Conservation (phyloP, 331 rosid genomes). For the Rhamnella rubrinervis region DNA sequence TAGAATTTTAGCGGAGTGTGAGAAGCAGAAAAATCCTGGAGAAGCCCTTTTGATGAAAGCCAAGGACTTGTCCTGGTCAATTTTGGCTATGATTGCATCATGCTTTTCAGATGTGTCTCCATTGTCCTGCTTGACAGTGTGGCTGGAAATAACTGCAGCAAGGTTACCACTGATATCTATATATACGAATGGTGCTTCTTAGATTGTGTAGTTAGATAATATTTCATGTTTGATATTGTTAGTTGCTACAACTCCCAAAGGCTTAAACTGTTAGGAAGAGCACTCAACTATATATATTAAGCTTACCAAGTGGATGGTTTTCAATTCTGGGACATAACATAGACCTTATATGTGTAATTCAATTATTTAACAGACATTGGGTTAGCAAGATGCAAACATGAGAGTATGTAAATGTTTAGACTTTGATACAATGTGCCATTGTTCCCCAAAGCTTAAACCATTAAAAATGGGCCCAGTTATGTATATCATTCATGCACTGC, state of each 20-base stretch:
- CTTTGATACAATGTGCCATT: too few species aligned
- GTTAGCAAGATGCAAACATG: too few species aligned
- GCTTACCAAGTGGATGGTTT: too few species aligned
- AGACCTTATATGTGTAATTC: too few species aligned
- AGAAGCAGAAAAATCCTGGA: slow-evolving; percentile 73
- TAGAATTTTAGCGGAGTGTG: slow-evolving; percentile 85
- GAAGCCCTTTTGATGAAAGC: slow-evolving; percentile 85
- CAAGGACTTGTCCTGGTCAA: slow-evolving; percentile 93
- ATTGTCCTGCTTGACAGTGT: slow-evolving; percentile 76
- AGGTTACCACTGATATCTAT: slow-evolving; percentile 49
- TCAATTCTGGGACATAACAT: too few species aligned
- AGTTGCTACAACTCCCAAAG: not conserved
- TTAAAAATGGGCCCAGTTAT: too few species aligned
- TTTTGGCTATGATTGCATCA: slow-evolving; percentile 92
- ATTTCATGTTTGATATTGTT: not conserved
- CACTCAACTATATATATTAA: too few species aligned
- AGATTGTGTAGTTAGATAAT: slow-evolving; percentile 13
- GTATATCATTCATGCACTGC: too few species aligned
- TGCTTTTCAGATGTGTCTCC: slow-evolving; percentile 94
- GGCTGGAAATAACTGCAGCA: slow-evolving; percentile 99
- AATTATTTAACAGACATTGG: too few species aligned
- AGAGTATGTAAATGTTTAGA: too few species aligned
- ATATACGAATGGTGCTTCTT: slow-evolving; percentile 30
- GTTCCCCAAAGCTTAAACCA: too few species aligned
- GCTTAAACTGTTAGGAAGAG: too few species aligned